These are phyloP conservation scores for Penicillium sp. DNA, from an alignment of 2,329 filamentous ascomycete species.

Conservation along the genomic window DNA sequence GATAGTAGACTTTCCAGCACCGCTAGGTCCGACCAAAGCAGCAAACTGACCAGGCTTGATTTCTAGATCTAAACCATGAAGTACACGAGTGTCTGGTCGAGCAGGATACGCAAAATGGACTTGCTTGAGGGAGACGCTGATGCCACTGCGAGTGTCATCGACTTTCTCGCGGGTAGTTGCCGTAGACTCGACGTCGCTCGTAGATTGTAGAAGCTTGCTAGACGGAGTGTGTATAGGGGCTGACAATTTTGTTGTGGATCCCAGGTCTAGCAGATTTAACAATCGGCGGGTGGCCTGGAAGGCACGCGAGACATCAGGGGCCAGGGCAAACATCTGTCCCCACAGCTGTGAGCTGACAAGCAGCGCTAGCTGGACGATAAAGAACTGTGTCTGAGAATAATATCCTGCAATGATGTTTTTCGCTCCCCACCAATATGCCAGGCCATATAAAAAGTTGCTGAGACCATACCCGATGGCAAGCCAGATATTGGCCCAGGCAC, in stretches of 20 bases:
- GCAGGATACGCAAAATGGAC: conserved; percentile 66
- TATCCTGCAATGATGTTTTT: conserved; percentile 64
- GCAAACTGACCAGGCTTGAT: conserved; percentile 46
- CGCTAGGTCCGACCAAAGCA: conserved; percentile 64
- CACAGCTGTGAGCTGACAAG: conserved; percentile 70
- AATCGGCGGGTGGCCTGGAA: conserved; percentile 60
- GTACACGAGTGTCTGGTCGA: conserved; percentile 57
- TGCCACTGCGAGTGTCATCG: conserved; percentile 28
- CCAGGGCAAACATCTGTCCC: conserved; percentile 70
- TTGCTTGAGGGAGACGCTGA: conserved; percentile 53
- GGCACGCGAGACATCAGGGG: conserved; percentile 68
- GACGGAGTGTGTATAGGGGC: background rate
- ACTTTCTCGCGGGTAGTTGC: background rate
- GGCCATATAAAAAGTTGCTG: conserved; percentile 66
- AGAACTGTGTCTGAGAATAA: conserved; percentile 66
- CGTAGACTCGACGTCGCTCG: background rate
- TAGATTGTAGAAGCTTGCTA: background rate
- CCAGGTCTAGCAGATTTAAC: conserved; percentile 38
- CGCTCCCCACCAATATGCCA: conserved; percentile 77
- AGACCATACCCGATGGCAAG: conserved; percentile 43
- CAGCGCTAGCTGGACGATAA: conserved; percentile 68
- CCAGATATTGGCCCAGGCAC: conserved; percentile 45
- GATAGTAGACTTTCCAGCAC: conserved; percentile 66
- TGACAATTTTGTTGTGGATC: conserved; percentile 12
- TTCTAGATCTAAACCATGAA: conserved; percentile 56